phyloP scores from a whole-genome alignment of 768 basidiomycete species.

The Macrocybe gigantea region DNA sequence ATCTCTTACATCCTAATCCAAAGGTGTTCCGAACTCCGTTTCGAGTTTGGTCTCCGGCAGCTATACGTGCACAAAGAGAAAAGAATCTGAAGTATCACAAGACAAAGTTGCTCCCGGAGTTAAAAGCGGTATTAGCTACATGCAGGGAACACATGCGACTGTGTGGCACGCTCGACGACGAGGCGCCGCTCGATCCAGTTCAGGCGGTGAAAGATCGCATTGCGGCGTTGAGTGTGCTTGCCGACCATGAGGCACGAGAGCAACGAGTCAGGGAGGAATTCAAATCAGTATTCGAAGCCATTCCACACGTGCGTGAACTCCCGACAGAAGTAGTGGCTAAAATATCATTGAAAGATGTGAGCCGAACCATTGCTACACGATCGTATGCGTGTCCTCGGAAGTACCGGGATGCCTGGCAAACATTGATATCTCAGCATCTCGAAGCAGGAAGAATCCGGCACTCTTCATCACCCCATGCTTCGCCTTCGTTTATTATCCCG shows the following conservation, averaged over 20 bases:
- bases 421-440: constrained; percentile 26
- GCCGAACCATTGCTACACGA: constrained; percentile 12
- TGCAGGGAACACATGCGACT: no score
- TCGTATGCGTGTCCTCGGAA: constrained; percentile 27
- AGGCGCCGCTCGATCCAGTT: no score
- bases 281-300: constrained; percentile 17
- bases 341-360: constrained; percentile 21
- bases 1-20: neutral
- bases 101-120: neutral
- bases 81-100: neutral
- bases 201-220: neutral
- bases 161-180: no score
- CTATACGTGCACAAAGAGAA: no score
- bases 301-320: constrained; percentile 20
- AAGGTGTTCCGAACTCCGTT: no score
- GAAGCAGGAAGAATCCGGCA: constrained; percentile 21
- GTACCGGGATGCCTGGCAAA: constrained; percentile 25
- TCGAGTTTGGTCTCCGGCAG: neutral
- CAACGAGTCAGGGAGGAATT: constrained; percentile 9
- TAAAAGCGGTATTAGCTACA: no score
- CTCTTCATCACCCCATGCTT: constrained; percentile 21
- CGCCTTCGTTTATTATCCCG: constrained; percentile 31
- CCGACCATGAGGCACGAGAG: neutral
- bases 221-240: neutral
- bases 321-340: constrained; percentile 15